Base-by-base conservation (phyloP, 2,329 filamentous ascomycete genomes). In the Canariomyces notabilis region DNA sequence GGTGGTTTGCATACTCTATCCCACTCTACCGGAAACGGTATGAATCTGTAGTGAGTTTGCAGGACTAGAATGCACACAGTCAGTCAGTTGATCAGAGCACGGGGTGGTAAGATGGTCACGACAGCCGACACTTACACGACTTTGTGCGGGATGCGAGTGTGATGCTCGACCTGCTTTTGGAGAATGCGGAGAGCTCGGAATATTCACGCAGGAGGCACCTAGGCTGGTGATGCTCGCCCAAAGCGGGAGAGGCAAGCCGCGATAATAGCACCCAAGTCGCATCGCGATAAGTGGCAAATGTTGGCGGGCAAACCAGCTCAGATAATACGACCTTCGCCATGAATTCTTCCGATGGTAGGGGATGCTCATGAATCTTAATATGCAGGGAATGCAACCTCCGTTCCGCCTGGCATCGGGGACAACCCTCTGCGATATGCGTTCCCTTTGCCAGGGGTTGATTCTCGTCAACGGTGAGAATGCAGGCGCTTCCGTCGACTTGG, bases 1-100 rank as follows among this genome's bases (percentile, higher is more conserved):
- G 40, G 73, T 73, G 68, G 67, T 2, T 72, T 62, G 42, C 70
- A 69, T 0, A 82, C 62, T 2, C 67, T 59, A 6, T 53, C 48
- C n/a, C 67, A 55, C 1, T 58, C 51, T 0, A 69, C 64, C 1
- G 72, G 70, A 32, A 80, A 68, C 0, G 39, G 33, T 22, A 65
- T 64, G 1, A 40, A 56, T 0, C 60, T 60, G 48, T 76, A 80
- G 51, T 82, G 78, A 0, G 75, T 74, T 35, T 56, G 55, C 2
- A 58, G 36, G 14, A 65, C 59, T 61, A 33, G n/a, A 0, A 48
- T 29, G 9, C 21, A 55, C 52, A 6, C 46, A 37, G 21, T 39
- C 42, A 34, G 20, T 16, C 8, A 34, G 4, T 20, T 9, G 2
- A 20, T 31, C 35, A 36, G 23, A 22, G 18, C 3, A 29, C 9